phyloP scores from a whole-genome alignment of 176 grass and related monocot genomes.

The Pharus latifolius region DNA sequence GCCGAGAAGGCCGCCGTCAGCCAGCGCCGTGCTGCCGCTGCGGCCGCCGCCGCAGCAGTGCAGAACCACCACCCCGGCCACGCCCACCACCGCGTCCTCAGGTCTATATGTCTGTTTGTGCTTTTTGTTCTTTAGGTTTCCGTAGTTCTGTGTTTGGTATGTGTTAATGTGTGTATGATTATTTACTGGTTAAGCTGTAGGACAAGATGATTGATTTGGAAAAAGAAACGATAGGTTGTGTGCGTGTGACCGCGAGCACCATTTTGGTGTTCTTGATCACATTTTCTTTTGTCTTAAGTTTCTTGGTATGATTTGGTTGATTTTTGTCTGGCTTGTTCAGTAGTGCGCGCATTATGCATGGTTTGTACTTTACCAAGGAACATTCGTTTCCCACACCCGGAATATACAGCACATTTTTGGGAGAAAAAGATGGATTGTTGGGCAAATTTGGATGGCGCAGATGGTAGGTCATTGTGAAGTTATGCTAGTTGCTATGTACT shows the following conservation, averaged over 20 bases:
- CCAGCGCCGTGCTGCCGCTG: slow-evolving; percentile 49
- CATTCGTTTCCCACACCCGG: no score
- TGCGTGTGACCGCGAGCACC: slow-evolving; percentile 1
- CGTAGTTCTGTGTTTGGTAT: no score
- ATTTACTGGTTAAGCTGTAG: no score
- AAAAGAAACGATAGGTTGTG: not conserved
- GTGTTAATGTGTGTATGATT: not conserved
- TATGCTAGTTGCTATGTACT: not conserved
- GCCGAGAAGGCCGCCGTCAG: slow-evolving; percentile 40
- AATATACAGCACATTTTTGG: not conserved
- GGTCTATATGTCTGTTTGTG: slow-evolving; percentile 21
- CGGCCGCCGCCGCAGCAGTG: slow-evolving; percentile 3
- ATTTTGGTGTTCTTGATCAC: not conserved
- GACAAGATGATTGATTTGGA: slow-evolving; percentile 11
- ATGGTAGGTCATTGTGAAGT: not conserved
- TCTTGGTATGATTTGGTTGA: no score
- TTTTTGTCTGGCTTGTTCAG: no score
- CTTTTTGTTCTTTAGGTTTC: not conserved
- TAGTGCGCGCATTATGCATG: no score
- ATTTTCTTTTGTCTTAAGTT: slow-evolving; percentile 5
- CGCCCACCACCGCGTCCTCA: slow-evolving; percentile 35
- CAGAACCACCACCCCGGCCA: no score
- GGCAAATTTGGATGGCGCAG: not conserved
- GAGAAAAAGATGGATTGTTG: not conserved
- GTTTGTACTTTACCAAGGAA: no score